Evolutionary conservation across 2,329 filamentous ascomycete genomes (phyloP), one percentile per base, ranked within the genome.

Genomic region (Cladosporium cucumerinum): DNA sequence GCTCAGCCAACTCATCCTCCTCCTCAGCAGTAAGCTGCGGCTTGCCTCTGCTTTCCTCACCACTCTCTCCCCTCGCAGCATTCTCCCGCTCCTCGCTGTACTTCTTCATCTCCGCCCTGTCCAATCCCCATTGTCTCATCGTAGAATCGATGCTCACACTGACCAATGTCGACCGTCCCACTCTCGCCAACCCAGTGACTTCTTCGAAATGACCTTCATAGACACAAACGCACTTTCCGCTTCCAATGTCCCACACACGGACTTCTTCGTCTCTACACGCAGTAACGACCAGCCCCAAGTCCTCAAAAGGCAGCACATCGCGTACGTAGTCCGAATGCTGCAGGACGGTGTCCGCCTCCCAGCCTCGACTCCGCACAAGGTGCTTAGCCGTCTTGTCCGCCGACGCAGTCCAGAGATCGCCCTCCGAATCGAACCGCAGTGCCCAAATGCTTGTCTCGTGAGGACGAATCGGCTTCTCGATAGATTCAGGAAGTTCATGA

Each of bases 371-470:
- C 61, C 93, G 84, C 1, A 88, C 84, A 10, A 97, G 83, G 70
- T 92, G 93, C 76, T 94, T 95, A 1, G 88, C 88, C 0, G 90
- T 93, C 70, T 92, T 95, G 76, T 99, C 95, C 5, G 92, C 93
- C 66, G 92, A 97, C 6, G 93, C 90, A 8, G 94, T 97, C 93
- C 93, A 98, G 16, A 97, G 79, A 71, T 97, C 91, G 34, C 85
- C 87, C 55, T 87, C 86, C 5, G 78, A 77, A 52, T 77, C 74
- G 71, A 96, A 96, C 23, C 85, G 80, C 16, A 98, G 79, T 69
- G 86, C 88, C 78, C 97, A 96, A 11, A 99, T 87, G 69, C 90
- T 95, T 0, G 95, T 99, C 70, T 97, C 92, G 77, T 99, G 95
- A 67, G 89, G 89, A 55, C 89, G 78, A 59, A 97, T 88, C 1